A percentile compares a stretch with the other conserved stretches of the same genome.
phyloP scores from a whole-genome alignment of 257 asterid species.

The Leptodermis oblonga region DNA sequence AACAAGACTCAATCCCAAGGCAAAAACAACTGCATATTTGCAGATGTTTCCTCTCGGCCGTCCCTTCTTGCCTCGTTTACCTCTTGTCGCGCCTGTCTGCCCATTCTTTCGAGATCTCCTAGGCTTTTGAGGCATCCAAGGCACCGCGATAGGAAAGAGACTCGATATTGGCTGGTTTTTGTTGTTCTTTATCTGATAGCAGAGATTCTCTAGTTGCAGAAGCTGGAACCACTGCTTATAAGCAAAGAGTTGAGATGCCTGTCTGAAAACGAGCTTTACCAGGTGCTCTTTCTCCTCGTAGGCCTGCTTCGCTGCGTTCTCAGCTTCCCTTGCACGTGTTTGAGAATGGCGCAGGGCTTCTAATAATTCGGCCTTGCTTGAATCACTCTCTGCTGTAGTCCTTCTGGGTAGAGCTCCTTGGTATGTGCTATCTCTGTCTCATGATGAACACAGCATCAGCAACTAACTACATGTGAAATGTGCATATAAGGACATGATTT shows the following conservation, averaged over 20 bases:
- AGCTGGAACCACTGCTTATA: conserved; percentile 86
- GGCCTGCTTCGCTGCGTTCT: conserved; percentile 63
- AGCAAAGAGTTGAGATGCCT: conserved; percentile 87
- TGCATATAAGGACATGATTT: neutral
- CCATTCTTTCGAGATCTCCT: conserved; percentile 31
- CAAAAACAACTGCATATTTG: conserved; percentile 54
- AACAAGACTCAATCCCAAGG: conserved; percentile 73
- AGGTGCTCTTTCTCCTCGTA: conserved; percentile 66
- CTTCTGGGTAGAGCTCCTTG: conserved; percentile 22
- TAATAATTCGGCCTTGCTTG: conserved; percentile 50
- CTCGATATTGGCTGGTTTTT: conserved; percentile 34
- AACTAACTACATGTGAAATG: neutral
- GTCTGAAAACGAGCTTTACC: conserved; percentile 61
- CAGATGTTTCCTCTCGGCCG: conserved; percentile 28
- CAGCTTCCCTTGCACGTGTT: conserved; percentile 97
- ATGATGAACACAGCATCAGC: neutral
- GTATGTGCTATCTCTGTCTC: conserved; percentile 34
- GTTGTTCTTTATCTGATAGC: conserved; percentile 47
- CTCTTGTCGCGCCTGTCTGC: conserved; percentile 28
- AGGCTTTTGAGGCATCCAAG: conserved; percentile 40
- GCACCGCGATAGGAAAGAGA: conserved; percentile 30
- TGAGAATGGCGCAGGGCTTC: conserved; percentile 87
- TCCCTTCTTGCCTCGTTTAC: conserved; percentile 34
- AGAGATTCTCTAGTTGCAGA: conserved; percentile 67
- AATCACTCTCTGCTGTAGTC: conserved; percentile 21